A percentile compares a stretch with the other conserved stretches of the same genome.
These are phyloP conservation scores for Fusarium scirpi DNA, from an alignment of 2,329 filamentous ascomycete species.

Conservation along the genomic window DNA sequence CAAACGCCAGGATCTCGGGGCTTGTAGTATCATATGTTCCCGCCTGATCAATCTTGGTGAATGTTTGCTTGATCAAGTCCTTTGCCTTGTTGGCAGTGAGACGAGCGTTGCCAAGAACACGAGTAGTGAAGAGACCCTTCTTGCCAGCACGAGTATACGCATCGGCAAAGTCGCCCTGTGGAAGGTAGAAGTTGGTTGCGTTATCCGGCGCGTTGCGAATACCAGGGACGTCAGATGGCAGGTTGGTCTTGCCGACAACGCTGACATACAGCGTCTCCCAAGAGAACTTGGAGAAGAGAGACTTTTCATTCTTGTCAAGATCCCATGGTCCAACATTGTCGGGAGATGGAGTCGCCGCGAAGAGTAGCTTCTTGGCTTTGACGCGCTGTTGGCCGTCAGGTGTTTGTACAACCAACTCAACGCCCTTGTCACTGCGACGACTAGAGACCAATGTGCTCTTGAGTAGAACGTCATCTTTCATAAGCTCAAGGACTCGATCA, in stretches of 20 bases:
- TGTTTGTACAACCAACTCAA: slow-evolving; percentile 25
- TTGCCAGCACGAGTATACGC: neutral
- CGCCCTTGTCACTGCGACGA: neutral
- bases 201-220: slow-evolving; percentile 30
- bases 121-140: slow-evolving; percentile 15
- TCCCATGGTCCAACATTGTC: slow-evolving; percentile 45
- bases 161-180: slow-evolving; percentile 15
- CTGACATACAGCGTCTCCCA: slow-evolving; percentile 41
- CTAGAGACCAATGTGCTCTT: slow-evolving; percentile 24
- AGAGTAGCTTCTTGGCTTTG: slow-evolving; percentile 46
- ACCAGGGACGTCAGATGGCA: slow-evolving; percentile 6
- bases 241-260: slow-evolving; percentile 37
- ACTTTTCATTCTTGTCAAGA: slow-evolving; percentile 40
- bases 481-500: slow-evolving; percentile 14
- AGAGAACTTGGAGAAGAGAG: slow-evolving; percentile 45
- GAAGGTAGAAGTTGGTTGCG: slow-evolving; percentile 12
- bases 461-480: slow-evolving; percentile 23
- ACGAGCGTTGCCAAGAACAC: slow-evolving; percentile 10
- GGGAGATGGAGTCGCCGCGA: slow-evolving; percentile 46
- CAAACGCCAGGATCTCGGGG: slow-evolving; percentile 33
- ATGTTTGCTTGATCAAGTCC: slow-evolving; percentile 7
- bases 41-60: slow-evolving; percentile 5
- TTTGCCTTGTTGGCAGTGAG: slow-evolving; percentile 6
- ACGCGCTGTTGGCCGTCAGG: slow-evolving; percentile 20
- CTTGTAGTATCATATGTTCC: slow-evolving; percentile 13